A percentile compares a stretch with the other conserved stretches of the same genome.
Evolutionary conservation across 2,329 filamentous ascomycete species (phyloP).

Genomic region (Ophiognomonia clavigignenti-juglandacearum): DNA sequence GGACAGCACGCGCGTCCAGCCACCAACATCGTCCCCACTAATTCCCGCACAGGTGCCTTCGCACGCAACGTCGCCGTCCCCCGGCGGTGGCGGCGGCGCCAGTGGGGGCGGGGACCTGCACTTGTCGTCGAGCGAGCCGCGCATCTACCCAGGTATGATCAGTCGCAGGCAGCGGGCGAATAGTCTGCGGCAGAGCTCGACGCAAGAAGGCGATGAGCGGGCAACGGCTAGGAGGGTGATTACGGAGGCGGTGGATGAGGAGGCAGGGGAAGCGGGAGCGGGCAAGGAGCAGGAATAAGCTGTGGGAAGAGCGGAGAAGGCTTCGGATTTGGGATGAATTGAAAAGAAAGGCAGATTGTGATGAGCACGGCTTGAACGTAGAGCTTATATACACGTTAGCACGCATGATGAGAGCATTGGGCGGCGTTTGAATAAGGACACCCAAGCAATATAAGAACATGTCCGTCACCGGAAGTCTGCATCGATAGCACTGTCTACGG

Average conservation of each 20-base stretch:
- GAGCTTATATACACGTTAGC: no score
- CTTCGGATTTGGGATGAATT: neutral
- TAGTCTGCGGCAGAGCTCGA: constrained; percentile 34
- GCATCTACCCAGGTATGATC: constrained; percentile 68
- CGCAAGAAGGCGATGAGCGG: constrained; percentile 31
- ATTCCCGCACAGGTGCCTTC: neutral
- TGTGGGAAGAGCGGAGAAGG: neutral
- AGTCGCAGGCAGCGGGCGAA: constrained; percentile 42
- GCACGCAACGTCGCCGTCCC: constrained; percentile 1
- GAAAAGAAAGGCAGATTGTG: no score
- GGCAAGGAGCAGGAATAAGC: neutral
- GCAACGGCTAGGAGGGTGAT: neutral
- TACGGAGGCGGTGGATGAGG: constrained; percentile 1
- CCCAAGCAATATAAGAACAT: no score
- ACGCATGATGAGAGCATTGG: no score
- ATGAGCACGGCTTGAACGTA: no score
- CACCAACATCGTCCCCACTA: constrained; percentile 11
- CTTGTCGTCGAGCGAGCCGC: constrained; percentile 57
- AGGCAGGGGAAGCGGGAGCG: neutral
- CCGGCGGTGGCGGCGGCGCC: neutral
- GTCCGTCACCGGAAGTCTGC: no score
- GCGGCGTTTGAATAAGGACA: no score
- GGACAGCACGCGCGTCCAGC: constrained; percentile 6
- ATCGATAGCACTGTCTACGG: no score
- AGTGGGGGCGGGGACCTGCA: constrained; percentile 33